These are phyloP conservation scores for Saccharomycopsis crataegensis DNA, from an alignment of 1,139 yeast genomes.

Conservation along the genomic window DNA sequence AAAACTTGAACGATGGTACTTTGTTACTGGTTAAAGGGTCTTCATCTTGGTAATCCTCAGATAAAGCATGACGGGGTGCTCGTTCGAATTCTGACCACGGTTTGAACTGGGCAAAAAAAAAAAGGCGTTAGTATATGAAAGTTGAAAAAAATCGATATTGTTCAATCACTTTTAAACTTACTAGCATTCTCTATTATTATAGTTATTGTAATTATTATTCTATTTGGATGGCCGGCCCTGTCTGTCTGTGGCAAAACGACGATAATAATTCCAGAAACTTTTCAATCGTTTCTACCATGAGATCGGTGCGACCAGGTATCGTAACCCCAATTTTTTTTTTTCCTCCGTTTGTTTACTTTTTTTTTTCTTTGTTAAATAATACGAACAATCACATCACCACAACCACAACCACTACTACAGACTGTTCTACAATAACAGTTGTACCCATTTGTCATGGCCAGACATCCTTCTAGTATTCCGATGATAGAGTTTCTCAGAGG, in stretches of 20 bases:
- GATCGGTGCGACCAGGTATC: too few relatives aligned
- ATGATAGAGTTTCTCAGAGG: constrained; percentile 19
- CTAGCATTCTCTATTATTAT: not conserved
- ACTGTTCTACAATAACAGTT: too few relatives aligned
- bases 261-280: too few relatives aligned
- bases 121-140: not conserved
- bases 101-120: constrained; percentile 31
- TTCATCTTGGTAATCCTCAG: constrained; percentile 31
- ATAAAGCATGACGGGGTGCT: constrained; percentile 38
- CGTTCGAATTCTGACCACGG: constrained; percentile 35
- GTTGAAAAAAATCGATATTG: not conserved
- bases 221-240: too few relatives aligned
- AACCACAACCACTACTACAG: too few relatives aligned
- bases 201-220: not conserved
- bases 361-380: too few relatives aligned
- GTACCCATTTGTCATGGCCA: not conserved
- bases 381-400: too few relatives aligned
- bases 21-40: not conserved
- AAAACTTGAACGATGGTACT: not conserved
- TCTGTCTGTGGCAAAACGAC: too few relatives aligned
- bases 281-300: too few relatives aligned
- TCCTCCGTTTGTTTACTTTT: too few relatives aligned
- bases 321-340: too few relatives aligned
- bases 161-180: not conserved
- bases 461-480: not conserved